These are phyloP conservation scores for Millerago galiae DNA, from an alignment of 805 yeast species.

Conservation along the genomic window DNA sequence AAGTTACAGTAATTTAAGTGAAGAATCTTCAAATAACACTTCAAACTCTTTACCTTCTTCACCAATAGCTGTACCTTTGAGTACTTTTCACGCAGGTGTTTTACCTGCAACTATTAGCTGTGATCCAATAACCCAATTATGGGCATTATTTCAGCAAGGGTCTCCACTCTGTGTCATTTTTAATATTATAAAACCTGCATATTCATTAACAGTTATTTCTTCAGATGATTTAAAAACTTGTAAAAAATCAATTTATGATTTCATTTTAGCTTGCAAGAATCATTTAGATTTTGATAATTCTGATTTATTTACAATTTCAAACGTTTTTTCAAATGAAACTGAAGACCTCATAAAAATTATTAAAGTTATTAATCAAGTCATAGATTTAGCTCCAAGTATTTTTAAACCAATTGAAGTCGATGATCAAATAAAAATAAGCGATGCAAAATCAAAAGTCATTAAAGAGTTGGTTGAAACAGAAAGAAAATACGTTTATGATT, in stretches of 20 bases:
- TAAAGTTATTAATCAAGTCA: conserved; percentile 60
- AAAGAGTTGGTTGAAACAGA: conserved; percentile 85
- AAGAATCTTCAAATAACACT: conserved; percentile 22
- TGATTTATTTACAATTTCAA: conserved; percentile 81
- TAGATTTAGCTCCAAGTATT: conserved; percentile 44
- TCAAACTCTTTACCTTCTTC: conserved; percentile 16
- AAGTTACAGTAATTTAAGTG: conserved; percentile 26
- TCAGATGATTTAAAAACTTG: conserved; percentile 80
- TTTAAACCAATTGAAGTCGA: conserved; percentile 28
- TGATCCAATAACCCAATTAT: conserved; percentile 89
- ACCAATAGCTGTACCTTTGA: conserved; percentile 20
- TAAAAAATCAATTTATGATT: conserved; percentile 85
- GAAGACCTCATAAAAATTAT: conserved; percentile 71
- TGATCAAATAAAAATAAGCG: conserved; percentile 30
- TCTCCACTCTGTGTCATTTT: conserved; percentile 83
- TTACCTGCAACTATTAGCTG: conserved; percentile 66
- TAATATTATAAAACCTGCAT: conserved; percentile 59
- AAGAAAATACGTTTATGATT: conserved; percentile 85
- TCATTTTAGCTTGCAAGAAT: conserved; percentile 77
- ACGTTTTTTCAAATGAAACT: conserved; percentile 79
- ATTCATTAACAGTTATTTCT: conserved; percentile 55
- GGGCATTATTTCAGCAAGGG: conserved; percentile 87
- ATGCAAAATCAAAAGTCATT: conserved; percentile 69
- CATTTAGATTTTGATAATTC: conserved; percentile 72
- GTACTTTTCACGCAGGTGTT: conserved; percentile 71